Evolutionary conservation across 768 basidiomycete genomes (phyloP).

Genomic region (Podaxis sp.): DNA sequence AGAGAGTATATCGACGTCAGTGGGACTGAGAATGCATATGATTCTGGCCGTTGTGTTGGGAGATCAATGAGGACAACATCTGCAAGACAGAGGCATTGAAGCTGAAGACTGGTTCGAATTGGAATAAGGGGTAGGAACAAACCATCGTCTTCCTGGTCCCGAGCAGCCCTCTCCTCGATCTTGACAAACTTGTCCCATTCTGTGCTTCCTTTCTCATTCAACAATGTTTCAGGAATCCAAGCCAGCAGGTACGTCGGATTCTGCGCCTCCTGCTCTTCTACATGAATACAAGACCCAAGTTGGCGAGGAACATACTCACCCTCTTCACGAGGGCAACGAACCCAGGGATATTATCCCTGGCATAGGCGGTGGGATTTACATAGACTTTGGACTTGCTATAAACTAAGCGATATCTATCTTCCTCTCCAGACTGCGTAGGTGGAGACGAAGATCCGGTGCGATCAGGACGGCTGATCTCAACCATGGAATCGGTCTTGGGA

Average conservation of each 20-base stretch:
- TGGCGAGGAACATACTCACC: slow-evolving; percentile 43
- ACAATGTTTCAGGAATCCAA: slow-evolving; percentile 89
- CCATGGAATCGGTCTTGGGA: slow-evolving; percentile 62
- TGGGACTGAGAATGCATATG: slow-evolving; percentile 95
- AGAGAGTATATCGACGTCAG: slow-evolving; percentile 88
- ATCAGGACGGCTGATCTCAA: slow-evolving; percentile 63
- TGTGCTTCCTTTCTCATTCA: slow-evolving; percentile 76
- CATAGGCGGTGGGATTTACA: slow-evolving; percentile 90
- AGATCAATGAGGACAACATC: slow-evolving; percentile 86
- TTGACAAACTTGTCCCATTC: slow-evolving; percentile 92
- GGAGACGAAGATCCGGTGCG: slow-evolving; percentile 23
- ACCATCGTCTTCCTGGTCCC: slow-evolving; percentile 77
- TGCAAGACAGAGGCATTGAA: slow-evolving; percentile 26
- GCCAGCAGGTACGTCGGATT: slow-evolving; percentile 81
- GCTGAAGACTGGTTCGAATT: not conserved
- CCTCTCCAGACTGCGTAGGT: slow-evolving; percentile 31
- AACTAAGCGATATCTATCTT: slow-evolving; percentile 72
- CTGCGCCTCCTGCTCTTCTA: slow-evolving; percentile 56
- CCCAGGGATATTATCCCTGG: slow-evolving; percentile 91
- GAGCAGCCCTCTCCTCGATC: slow-evolving; percentile 66
- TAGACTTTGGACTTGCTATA: slow-evolving; percentile 96
- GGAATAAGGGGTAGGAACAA: slow-evolving; percentile 22
- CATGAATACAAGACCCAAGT: not conserved
- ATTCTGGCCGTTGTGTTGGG: slow-evolving; percentile 80
- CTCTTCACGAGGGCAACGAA: slow-evolving; percentile 91